Evolutionary conservation across 2,329 filamentous ascomycete genomes (phyloP).

Genomic region (Trichoderma sp.): DNA sequence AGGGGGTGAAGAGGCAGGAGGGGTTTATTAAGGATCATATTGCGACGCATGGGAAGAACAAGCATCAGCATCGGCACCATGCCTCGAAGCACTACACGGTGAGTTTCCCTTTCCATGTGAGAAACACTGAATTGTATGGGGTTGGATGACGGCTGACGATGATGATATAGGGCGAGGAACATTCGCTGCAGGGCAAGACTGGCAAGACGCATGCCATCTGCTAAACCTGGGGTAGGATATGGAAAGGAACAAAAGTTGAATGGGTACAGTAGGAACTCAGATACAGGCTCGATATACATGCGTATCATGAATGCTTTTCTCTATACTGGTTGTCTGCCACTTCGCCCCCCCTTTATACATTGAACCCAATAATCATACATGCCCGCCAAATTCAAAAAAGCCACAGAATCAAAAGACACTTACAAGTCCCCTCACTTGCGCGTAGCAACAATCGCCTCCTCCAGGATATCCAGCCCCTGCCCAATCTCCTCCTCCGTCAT

Average conservation of each 20-base stretch:
- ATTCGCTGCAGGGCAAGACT: constrained; percentile 85
- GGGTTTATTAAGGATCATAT: constrained; percentile 64
- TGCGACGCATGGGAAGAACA: constrained; percentile 54
- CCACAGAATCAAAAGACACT: neutral
- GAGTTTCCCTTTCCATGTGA: neutral
- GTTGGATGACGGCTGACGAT: neutral
- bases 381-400: neutral
- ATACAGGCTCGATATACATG: neutral
- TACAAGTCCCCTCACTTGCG: constrained; percentile 32
- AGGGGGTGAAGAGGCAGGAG: constrained; percentile 69
- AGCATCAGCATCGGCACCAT: constrained; percentile 39
- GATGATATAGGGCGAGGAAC: constrained; percentile 65
- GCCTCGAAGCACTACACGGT: constrained; percentile 25
- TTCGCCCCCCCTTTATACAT: too few species aligned
- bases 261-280: neutral
- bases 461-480: constrained; percentile 74
- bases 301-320: neutral
- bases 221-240: constrained; percentile 46
- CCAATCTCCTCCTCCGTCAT: constrained; percentile 81
- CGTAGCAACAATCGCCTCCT: constrained; percentile 60
- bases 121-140: neutral
- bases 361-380: neutral
- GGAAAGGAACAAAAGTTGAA: neutral
- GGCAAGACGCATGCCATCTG: constrained; percentile 91
- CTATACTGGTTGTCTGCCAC: too few species aligned